A percentile compares a stretch with the other conserved stretches of the same genome.
phyloP scores from a whole-genome alignment of 768 basidiomycete genomes.

The Amyloporia xantha region DNA sequence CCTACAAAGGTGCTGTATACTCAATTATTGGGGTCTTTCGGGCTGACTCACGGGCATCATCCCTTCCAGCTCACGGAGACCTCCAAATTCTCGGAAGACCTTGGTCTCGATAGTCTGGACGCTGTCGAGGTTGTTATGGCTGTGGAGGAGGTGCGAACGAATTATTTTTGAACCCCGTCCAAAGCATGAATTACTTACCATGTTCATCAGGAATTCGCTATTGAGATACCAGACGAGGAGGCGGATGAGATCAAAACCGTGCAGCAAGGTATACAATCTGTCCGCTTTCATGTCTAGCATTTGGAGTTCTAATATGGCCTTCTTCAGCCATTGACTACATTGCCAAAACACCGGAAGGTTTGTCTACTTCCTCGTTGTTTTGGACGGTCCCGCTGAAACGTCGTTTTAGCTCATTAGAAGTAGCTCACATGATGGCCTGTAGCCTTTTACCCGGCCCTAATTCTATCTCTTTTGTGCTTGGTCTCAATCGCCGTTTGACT shows the following conservation, averaged over 20 bases:
- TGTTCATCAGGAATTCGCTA: conserved; percentile 74
- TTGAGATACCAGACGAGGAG: conserved; percentile 97
- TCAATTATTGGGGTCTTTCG: too few relatives aligned
- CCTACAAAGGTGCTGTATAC: conserved; percentile 49
- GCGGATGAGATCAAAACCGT: conserved; percentile 93
- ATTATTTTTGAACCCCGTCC: background rate
- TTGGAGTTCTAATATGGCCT: conserved; percentile 6
- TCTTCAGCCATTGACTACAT: conserved; percentile 88
- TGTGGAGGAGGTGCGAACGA: conserved; percentile 77
- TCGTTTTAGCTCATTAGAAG: conserved; percentile 14
- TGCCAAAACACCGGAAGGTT: conserved; percentile 56
- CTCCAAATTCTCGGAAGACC: conserved; percentile 70
- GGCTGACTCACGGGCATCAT: background rate
- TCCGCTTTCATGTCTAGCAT: conserved; percentile 1
- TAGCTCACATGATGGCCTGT: conserved; percentile 6
- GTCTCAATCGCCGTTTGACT: background rate
- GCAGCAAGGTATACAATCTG: conserved; percentile 75
- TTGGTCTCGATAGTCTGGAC: conserved; percentile 93
- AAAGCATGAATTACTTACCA: too few relatives aligned
- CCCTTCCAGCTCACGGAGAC: conserved; percentile 50
- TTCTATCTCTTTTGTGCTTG: background rate
- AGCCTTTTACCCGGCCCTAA: conserved; percentile 5
- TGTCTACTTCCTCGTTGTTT: background rate
- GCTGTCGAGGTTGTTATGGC: conserved; percentile 99
- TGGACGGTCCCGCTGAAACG: background rate